Percentiles rank a stretch among this genome's conserved stretches.
These are phyloP conservation scores for Zopfochytrium polystomum DNA, from an alignment of 371 early-diverging fungal species.

Conservation along the genomic window DNA sequence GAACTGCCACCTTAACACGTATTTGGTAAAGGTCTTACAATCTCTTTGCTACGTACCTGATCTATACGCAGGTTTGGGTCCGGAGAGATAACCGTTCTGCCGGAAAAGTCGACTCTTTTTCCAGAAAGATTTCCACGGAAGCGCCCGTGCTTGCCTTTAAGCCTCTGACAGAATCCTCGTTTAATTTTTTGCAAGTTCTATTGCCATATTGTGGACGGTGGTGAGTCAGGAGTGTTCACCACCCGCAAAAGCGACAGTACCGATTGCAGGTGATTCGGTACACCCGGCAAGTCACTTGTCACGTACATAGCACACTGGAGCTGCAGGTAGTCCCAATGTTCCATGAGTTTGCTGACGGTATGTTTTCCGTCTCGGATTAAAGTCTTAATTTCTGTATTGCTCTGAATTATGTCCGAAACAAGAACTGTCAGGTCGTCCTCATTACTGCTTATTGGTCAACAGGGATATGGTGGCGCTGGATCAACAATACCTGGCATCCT, in stretches of 20 bases:
- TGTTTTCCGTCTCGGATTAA: conserved; percentile 79
- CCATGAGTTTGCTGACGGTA: conserved; percentile 34
- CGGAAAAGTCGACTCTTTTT: conserved; percentile 99
- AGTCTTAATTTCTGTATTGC: conserved; percentile 83
- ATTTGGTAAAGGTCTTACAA: too few species aligned
- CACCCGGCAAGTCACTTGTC: conserved; percentile 88
- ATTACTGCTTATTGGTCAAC: conserved; percentile 58
- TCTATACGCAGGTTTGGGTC: conserved; percentile 99
- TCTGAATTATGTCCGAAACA: conserved; percentile 93
- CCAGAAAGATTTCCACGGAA: conserved; percentile 99
- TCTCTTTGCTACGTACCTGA: conserved; percentile 77
- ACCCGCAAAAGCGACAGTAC: conserved; percentile 9
- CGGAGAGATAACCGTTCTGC: conserved; percentile 99
- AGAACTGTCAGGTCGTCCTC: conserved; percentile 99
- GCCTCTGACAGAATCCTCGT: conserved; percentile 91
- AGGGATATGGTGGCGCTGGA: background rate
- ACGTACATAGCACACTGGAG: conserved; percentile 96
- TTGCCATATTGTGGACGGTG: background rate
- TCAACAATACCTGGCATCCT: conserved; percentile 61
- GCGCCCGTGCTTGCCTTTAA: conserved; percentile 99
- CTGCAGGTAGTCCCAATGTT: conserved; percentile 80
- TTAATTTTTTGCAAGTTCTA: conserved; percentile 55
- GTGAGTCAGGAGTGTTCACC: too few species aligned
- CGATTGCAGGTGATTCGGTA: conserved; percentile 45
- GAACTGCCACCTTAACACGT: conserved; percentile 73